These are phyloP conservation scores for Nakataea oryzae DNA, from an alignment of 2,329 filamentous ascomycete species.

Conservation along the genomic window DNA sequence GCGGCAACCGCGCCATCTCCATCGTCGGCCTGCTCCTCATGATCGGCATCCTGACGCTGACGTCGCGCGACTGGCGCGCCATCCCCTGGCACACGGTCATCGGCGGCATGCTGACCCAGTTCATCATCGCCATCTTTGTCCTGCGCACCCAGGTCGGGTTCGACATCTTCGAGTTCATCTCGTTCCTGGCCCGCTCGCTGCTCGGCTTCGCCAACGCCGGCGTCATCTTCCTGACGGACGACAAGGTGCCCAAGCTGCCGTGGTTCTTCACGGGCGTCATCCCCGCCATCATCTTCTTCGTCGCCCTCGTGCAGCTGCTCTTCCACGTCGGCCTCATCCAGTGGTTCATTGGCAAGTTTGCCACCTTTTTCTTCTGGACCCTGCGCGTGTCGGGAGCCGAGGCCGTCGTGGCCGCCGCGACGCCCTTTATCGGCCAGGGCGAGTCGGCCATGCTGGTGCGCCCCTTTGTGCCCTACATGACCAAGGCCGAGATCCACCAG, in stretches of 20 bases:
- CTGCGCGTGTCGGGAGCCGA: constrained; percentile 83
- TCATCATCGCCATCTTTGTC: constrained; percentile 81
- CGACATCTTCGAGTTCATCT: constrained; percentile 88
- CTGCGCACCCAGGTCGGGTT: constrained; percentile 68
- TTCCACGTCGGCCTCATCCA: constrained; percentile 75
- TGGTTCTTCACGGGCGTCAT: constrained; percentile 74
- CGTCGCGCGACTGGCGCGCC: constrained; percentile 55
- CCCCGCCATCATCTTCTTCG: constrained; percentile 95
- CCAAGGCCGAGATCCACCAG: constrained; percentile 80
- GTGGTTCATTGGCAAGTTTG: constrained; percentile 84
- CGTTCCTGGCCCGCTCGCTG: constrained; percentile 59
- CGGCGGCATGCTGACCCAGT: constrained; percentile 80
- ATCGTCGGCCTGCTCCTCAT: constrained; percentile 69
- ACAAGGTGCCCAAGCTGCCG: constrained; percentile 24
- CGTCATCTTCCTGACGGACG: constrained; percentile 55
- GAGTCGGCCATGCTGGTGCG: constrained; percentile 89
- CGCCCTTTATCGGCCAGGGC: constrained; percentile 88
- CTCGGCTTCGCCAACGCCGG: constrained; percentile 68
- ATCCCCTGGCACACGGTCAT: constrained; percentile 74
- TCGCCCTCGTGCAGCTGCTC: constrained; percentile 77
- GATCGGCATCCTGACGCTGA: constrained; percentile 54
- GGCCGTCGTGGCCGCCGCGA: constrained; percentile 86
- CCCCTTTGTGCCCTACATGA: constrained; percentile 78
- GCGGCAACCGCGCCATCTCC: constrained; percentile 69
- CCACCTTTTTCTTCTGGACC: constrained; percentile 83